These are phyloP conservation scores for Phragmites australis DNA, from an alignment of 176 grass and related monocot species.

Conservation along the genomic window DNA sequence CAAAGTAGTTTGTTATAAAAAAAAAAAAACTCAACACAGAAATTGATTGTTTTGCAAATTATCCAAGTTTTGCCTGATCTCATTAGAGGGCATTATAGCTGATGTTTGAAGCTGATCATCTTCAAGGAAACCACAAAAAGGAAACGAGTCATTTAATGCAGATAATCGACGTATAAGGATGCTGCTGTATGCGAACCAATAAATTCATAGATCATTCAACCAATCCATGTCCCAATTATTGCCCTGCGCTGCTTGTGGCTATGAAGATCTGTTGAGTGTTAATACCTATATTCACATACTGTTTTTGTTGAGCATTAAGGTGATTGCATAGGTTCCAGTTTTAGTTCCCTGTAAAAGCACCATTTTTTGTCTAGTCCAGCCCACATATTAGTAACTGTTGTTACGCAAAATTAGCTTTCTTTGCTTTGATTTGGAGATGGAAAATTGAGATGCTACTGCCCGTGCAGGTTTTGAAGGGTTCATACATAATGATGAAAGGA, in stretches of 20 bases:
- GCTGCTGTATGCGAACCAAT: not conserved
- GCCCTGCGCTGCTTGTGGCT: not conserved
- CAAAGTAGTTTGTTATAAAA: not conserved
- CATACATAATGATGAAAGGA: slow-evolving; percentile 58
- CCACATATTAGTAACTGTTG: not conserved
- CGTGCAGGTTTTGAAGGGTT: slow-evolving; percentile 73
- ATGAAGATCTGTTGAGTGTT: not conserved
- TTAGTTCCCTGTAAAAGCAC: not conserved
- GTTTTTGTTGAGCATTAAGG: not conserved
- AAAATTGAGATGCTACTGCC: slow-evolving; percentile 16
- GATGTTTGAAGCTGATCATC: slow-evolving; percentile 15
- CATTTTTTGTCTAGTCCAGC: not conserved
- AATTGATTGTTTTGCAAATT: not conserved
- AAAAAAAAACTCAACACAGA: not conserved
- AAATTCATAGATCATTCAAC: slow-evolving; percentile 13
- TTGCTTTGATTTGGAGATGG: slow-evolving; percentile 35
- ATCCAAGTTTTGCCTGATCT: not conserved
- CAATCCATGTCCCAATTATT: not conserved
- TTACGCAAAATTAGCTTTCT: not conserved
- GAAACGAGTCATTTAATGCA: not conserved
- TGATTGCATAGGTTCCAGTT: not conserved
- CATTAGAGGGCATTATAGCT: not conserved
- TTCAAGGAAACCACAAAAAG: not conserved
- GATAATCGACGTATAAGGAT: not conserved
- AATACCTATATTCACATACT: not conserved